Evolutionary conservation across 345 rosid genomes (phyloP).

Genomic region (Acer campestre): DNA sequence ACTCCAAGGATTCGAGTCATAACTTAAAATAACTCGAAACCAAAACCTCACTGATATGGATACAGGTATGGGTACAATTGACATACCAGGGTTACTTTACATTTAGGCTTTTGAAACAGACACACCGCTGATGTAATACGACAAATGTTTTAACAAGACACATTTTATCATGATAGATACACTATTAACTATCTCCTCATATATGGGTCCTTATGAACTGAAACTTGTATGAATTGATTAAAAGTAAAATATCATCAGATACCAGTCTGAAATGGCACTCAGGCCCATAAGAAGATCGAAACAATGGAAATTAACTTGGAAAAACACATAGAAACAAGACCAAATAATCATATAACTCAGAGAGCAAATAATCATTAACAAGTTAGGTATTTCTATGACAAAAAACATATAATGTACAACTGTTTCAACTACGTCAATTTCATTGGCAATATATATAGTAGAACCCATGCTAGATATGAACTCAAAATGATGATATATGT

Average conservation of each 20-base stretch:
- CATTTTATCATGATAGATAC: background rate
- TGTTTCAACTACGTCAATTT: background rate
- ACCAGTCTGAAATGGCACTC: background rate
- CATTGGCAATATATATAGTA: background rate
- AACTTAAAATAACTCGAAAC: no score
- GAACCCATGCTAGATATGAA: background rate
- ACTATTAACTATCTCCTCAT: conserved; percentile 13
- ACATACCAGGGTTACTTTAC: no score
- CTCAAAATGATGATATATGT: background rate
- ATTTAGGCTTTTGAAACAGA: conserved; percentile 16
- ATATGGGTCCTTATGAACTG: background rate
- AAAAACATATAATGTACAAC: background rate
- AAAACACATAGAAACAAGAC: background rate
- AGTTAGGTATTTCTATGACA: background rate
- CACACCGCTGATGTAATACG: conserved; percentile 34
- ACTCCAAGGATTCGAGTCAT: no score
- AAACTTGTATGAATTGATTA: no score
- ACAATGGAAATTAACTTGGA: background rate
- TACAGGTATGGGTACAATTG: no score
- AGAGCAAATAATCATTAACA: background rate
- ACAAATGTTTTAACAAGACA: conserved; percentile 20
- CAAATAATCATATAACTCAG: background rate
- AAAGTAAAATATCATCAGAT: no score
- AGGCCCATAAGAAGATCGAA: no score
- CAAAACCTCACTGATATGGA: no score